A percentile compares a stretch with the other conserved stretches of the same genome.
Conservation (phyloP, 139 green algal species). For the Auxenochlorella pyrenoidosa region DNA sequence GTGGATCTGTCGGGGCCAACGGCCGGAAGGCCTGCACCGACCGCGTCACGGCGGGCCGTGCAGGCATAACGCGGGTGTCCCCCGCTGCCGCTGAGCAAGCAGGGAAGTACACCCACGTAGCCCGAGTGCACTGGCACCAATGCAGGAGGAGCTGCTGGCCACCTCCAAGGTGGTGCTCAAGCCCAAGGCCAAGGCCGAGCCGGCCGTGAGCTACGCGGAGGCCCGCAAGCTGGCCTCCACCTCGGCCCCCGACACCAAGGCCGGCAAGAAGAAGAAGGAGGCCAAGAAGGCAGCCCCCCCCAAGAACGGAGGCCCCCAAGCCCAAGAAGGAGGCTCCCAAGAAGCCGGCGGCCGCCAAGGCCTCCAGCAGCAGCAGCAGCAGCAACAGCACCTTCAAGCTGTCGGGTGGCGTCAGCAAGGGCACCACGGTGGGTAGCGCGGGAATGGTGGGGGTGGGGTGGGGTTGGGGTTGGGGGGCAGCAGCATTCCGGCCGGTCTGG, state of each 20-base stretch:
- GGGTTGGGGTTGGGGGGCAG: too few relatives aligned
- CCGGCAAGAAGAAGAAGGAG: conserved; percentile 15
- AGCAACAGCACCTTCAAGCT: conserved; percentile 34
- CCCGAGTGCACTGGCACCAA: too few relatives aligned
- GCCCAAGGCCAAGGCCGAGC: neutral
- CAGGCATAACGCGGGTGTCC: too few relatives aligned
- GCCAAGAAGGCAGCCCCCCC: neutral
- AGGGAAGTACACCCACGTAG: too few relatives aligned
- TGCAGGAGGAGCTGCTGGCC: conserved; percentile 29
- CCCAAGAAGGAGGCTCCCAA: conserved; percentile 23
- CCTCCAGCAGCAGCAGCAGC: neutral
- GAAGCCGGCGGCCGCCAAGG: neutral
- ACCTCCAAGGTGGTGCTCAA: conserved; percentile 10
- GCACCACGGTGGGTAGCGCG: neutral
- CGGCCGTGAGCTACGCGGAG: neutral
- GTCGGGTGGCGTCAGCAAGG: conserved; percentile 9
- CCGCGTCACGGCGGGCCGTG: too few relatives aligned
- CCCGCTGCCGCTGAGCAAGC: too few relatives aligned
- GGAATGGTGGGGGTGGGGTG: neutral
- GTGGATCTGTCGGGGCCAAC: neutral
- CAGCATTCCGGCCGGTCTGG: too few relatives aligned
- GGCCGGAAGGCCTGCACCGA: too few relatives aligned
- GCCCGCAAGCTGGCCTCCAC: neutral
- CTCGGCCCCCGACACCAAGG: neutral
- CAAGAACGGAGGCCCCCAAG: neutral